Conservation (phyloP, 2,329 filamentous ascomycete genomes). For the Juglanconis juglandina region DNA sequence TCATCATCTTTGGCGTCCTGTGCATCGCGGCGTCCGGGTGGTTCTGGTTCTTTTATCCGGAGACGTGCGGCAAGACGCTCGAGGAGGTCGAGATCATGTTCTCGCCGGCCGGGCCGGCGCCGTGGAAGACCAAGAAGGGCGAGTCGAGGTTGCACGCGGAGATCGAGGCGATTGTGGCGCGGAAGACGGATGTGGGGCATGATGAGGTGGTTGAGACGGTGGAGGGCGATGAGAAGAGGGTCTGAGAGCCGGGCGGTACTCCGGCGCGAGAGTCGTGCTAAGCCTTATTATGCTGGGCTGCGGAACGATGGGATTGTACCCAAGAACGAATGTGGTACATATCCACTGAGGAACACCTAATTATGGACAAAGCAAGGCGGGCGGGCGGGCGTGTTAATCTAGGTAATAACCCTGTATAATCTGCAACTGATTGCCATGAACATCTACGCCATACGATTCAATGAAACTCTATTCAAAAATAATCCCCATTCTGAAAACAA, state of each 20-base stretch:
- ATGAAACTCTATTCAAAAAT: too few species aligned
- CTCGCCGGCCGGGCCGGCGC: conserved; percentile 27
- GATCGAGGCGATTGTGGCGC: conserved; percentile 20
- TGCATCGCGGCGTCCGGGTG: conserved; percentile 31
- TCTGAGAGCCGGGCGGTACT: not conserved
- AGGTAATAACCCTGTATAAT: too few species aligned
- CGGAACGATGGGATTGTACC: too few species aligned
- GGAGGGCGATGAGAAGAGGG: not conserved
- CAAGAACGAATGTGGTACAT: too few species aligned
- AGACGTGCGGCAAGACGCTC: conserved; percentile 34
- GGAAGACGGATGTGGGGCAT: not conserved
- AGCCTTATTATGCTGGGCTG: not conserved
- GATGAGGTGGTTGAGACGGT: not conserved
- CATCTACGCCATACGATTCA: too few species aligned
- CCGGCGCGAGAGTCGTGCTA: not conserved
- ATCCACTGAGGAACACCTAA: too few species aligned
- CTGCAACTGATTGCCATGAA: too few species aligned
- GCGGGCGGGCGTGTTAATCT: too few species aligned
- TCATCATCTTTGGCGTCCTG: conserved; percentile 38
- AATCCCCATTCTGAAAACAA: too few species aligned
- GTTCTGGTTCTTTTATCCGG: conserved; percentile 35
- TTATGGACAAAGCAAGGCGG: too few species aligned
- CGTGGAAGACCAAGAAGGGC: conserved; percentile 38
- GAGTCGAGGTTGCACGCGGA: conserved; percentile 25
- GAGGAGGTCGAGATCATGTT: conserved; percentile 38